These are phyloP conservation scores for Diaporthe batatas DNA, from an alignment of 2,329 filamentous ascomycete genomes.

Conservation along the genomic window DNA sequence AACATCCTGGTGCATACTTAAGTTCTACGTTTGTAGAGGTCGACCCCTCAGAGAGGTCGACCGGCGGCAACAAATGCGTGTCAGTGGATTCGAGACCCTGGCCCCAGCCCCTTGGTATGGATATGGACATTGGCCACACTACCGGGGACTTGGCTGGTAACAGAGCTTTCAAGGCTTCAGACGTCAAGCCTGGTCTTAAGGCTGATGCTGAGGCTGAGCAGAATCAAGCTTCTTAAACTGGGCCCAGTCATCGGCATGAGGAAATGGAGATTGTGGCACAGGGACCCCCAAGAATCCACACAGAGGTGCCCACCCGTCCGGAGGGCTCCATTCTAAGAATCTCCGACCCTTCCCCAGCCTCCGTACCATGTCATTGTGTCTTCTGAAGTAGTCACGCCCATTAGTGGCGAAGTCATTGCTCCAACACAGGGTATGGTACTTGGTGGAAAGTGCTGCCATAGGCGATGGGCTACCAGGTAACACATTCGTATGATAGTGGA, in stretches of 20 bases:
- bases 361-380: slow-evolving; percentile 47
- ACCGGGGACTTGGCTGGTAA: background rate
- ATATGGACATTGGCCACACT: no score
- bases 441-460: slow-evolving; percentile 46
- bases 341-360: slow-evolving; percentile 39
- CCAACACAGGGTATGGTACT: slow-evolving; percentile 50
- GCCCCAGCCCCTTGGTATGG: background rate
- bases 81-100: background rate
- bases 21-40: no score
- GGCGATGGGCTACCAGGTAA: slow-evolving; percentile 41
- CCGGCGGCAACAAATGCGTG: background rate
- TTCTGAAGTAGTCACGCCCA: slow-evolving; percentile 45
- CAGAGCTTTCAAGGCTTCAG: background rate
- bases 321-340: slow-evolving; percentile 48
- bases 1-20: no score
- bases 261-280: slow-evolving; percentile 46
- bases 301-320: slow-evolving; percentile 49
- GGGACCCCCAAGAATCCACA: slow-evolving; percentile 47
- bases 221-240: slow-evolving; percentile 48
- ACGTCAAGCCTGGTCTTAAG: background rate
- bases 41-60: background rate
- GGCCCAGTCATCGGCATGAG: slow-evolving; percentile 50
- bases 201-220: slow-evolving; percentile 1
- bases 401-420: slow-evolving; percentile 47
- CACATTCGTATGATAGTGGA: slow-evolving; percentile 44